Percentiles rank a stretch among this genome's conserved stretches.
These are phyloP conservation scores for Dryadomyces quercivorus DNA, from an alignment of 2,329 filamentous ascomycete species.

Conservation along the genomic window DNA sequence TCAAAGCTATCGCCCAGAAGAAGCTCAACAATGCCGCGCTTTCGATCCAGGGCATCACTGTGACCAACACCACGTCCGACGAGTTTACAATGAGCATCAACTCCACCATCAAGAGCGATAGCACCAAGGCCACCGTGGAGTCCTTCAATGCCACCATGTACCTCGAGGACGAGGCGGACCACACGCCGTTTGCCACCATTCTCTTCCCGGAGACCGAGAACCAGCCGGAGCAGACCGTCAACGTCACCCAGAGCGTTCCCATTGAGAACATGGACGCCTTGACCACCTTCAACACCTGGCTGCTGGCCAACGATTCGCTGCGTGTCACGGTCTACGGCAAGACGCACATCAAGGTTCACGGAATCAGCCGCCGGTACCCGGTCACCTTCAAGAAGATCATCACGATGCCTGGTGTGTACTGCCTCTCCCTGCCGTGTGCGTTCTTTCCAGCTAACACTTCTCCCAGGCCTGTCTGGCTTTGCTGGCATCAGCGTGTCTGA, in stretches of 20 bases:
- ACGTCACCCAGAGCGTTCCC: constrained; percentile 34
- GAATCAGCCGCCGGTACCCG: constrained; percentile 33
- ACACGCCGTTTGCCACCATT: constrained; percentile 36
- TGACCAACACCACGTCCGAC: constrained; percentile 32
- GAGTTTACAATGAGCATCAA: constrained; percentile 41
- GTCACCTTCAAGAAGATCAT: constrained; percentile 46
- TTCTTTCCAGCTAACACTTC: background rate
- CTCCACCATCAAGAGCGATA: constrained; percentile 40
- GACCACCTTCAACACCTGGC: constrained; percentile 40
- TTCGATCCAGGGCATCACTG: constrained; percentile 35
- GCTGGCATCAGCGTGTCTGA: constrained; percentile 39
- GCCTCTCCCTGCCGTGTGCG: background rate
- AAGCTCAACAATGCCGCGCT: constrained; percentile 42
- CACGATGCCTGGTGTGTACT: constrained; percentile 25
- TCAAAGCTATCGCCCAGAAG: constrained; percentile 43
- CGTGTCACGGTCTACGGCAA: constrained; percentile 38
- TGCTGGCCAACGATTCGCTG: constrained; percentile 37
- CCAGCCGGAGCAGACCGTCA: constrained; percentile 35
- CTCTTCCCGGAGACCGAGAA: constrained; percentile 39
- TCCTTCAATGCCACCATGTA: constrained; percentile 41
- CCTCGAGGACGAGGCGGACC: constrained; percentile 34
- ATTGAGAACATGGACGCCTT: constrained; percentile 37
- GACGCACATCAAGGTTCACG: constrained; percentile 37
- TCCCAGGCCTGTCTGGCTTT: constrained; percentile 38
- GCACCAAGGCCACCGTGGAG: constrained; percentile 38